Evolutionary conservation across 306 rosid genomes (phyloP).

Genomic region (Pachyrhizus erosus): DNA sequence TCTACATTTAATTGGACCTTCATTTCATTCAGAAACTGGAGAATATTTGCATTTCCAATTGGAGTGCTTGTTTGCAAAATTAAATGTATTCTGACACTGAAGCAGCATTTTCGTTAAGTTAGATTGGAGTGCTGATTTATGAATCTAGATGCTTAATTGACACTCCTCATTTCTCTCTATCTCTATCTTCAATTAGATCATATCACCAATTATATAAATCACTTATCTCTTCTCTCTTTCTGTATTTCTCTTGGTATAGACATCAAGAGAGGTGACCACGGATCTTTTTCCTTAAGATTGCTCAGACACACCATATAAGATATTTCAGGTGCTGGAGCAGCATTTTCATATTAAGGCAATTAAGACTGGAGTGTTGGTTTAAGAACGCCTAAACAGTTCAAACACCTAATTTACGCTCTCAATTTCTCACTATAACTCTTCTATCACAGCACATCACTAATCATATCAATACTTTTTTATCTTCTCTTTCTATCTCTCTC

Average conservation of each 20-base stretch:
- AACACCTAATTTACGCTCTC: no score
- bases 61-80: neutral
- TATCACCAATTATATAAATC: neutral
- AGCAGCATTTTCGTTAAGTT: neutral
- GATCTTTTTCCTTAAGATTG: neutral
- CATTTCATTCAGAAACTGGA: neutral
- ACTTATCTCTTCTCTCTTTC: neutral
- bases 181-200: neutral
- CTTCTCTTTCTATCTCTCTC: no score
- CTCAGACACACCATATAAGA: neutral
- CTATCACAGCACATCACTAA: no score
- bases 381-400: no score
- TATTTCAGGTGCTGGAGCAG: no score
- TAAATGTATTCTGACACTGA: neutral
- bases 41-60: conserved; percentile 5
- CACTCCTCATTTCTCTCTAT: neutral
- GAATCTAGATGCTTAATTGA: neutral
- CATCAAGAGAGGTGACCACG: no score
- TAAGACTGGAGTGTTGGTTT: no score
- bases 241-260: no score
- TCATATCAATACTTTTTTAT: no score
- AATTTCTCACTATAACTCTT: no score
- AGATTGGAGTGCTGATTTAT: neutral
- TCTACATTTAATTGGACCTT: neutral
- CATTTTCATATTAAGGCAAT: no score